Base-by-base conservation (phyloP, 768 basidiomycete genomes). In the Chalciporus pseudorubinellus region DNA sequence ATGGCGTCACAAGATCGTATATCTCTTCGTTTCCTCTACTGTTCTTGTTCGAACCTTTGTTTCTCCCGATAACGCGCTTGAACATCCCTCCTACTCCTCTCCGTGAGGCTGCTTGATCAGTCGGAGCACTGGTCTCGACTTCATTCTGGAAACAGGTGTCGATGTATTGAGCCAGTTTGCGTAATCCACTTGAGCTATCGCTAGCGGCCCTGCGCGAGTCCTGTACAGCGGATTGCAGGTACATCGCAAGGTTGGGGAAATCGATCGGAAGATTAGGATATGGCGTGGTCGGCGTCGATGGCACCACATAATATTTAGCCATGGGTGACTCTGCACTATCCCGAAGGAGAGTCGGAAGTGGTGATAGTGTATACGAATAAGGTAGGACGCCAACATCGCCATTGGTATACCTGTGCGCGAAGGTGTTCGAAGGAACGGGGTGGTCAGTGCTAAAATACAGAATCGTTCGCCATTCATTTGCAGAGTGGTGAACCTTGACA, bases 1-100 rank as follows among this genome's bases (percentile, higher is more conserved):
- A 92, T 1, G 89, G 89, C 14, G 89, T 92, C 49, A 92, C 87
- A 11, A 90, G 76, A 38, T 89, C 86, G 55, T 85, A 92, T 9
- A 83, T 86, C 52, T 91, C 88, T 58, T 88, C 87, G 61, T 92
- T 92, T 39, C 78, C 76, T 43, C 79, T 75, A 5, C 79, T 72
- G 28, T 69, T 74, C 59, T 73, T 77, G 60, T 70, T 78, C 19
- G 67, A 69, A 21, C 70, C 65, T 58, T 71, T 79, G 48, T 72
- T 53, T 72, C 76, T 59, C 70, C 82, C 61, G 20, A 87, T 83
- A 14, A 88, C 77, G 38, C 81, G 79, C 66, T 81, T 82, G 59
- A 87, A 74, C 55, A 83, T 72, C 36, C 77, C 77, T 13, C 78
- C 75, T 34, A 83, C 73, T 20, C 77, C 72, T 45, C 46, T 58